phyloP scores from a whole-genome alignment of 192 early-diverging fungal species.

The Coemansia sp. region DNA sequence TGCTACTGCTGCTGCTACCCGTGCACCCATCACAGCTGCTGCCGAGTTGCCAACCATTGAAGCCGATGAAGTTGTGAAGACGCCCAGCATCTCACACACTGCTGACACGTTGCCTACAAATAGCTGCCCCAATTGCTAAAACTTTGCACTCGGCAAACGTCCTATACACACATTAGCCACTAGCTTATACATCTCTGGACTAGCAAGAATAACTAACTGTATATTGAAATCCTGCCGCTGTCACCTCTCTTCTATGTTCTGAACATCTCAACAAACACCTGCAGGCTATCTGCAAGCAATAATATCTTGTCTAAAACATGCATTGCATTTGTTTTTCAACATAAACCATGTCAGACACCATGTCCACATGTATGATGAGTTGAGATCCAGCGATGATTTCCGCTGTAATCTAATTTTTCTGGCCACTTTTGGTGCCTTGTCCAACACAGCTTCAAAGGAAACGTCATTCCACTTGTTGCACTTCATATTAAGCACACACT shows the following conservation, averaged over 20 bases:
- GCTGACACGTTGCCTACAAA: constrained; percentile 11
- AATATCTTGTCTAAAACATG: no score
- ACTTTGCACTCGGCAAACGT: neutral
- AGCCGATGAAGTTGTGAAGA: constrained; percentile 4
- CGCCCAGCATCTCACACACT: constrained; percentile 23
- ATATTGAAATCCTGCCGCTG: neutral
- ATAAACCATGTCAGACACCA: no score
- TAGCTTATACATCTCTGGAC: constrained; percentile 1
- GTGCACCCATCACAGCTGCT: no score
- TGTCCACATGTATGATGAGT: no score
- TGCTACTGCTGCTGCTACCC: constrained; percentile 5
- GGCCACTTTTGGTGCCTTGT: no score
- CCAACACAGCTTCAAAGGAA: no score
- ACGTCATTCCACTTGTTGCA: no score
- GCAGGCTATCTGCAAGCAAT: no score
- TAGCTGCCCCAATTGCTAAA: constrained; percentile 32
- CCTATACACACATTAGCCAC: neutral
- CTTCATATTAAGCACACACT: no score
- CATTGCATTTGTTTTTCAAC: no score
- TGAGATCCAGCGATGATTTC: no score
- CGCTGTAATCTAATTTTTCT: no score
- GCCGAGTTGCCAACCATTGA: constrained; percentile 4
- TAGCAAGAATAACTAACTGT: neutral
- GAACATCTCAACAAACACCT: neutral
- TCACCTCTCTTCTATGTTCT: neutral